These are phyloP conservation scores for Globisporangium paroecandrum DNA, from an alignment of 352 stramenopile species.

Conservation along the genomic window DNA sequence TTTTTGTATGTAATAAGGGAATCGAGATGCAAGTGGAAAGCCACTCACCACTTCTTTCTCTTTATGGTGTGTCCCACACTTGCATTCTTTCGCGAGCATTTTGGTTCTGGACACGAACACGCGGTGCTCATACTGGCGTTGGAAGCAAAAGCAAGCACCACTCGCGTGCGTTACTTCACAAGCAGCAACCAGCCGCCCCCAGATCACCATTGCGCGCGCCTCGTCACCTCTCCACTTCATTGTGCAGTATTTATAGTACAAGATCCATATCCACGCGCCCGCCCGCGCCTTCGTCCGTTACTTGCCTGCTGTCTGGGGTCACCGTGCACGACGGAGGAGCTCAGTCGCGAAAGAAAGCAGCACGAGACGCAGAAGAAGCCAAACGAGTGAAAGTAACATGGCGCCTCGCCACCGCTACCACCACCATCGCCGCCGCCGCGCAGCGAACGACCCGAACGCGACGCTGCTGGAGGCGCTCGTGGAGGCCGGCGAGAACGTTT, in stretches of 20 bases:
- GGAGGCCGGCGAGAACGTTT: conserved; percentile 41
- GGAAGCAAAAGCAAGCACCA: too few species aligned
- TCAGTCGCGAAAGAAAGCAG: not conserved
- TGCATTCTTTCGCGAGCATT: not conserved
- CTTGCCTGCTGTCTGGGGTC: not conserved
- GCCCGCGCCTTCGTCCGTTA: not conserved
- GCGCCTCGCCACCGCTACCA: not conserved
- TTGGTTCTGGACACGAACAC: not conserved
- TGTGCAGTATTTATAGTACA: not conserved
- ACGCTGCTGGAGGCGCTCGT: conserved; percentile 22
- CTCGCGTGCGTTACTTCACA: not conserved
- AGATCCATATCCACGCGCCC: not conserved
- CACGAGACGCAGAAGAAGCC: not conserved
- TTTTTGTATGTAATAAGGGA: not conserved
- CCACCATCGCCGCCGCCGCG: not conserved
- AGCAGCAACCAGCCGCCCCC: not conserved
- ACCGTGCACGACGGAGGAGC: not conserved
- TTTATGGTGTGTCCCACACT: not conserved
- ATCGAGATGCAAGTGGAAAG: not conserved
- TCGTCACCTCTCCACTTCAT: not conserved
- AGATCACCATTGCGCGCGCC: not conserved
- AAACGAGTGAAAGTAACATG: not conserved
- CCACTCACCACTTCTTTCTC: not conserved
- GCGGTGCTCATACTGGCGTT: too few species aligned
- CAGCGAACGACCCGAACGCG: conserved; percentile 18